Percentiles rank a stretch among this genome's conserved stretches.
These are phyloP conservation scores for Stephanodiscus minutulus DNA, from an alignment of 108 stramenopile species.

Conservation along the genomic window DNA sequence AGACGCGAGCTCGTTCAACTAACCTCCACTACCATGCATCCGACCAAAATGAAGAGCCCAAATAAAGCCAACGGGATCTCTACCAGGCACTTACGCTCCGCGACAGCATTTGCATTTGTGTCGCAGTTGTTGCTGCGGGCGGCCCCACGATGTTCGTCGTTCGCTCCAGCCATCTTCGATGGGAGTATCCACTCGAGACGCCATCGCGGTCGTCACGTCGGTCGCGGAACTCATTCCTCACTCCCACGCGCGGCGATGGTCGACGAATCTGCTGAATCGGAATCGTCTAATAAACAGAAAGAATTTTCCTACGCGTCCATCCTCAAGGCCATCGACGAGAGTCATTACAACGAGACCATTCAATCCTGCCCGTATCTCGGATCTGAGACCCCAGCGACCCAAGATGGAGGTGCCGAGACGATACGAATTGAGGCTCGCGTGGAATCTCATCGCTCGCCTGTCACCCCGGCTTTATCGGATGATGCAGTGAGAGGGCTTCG, in stretches of 20 bases:
- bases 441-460: constrained; percentile 13
- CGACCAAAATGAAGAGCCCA: no score
- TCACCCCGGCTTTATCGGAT: constrained; percentile 17
- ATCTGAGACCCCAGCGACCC: constrained; percentile 8
- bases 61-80: no score
- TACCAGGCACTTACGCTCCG: background rate
- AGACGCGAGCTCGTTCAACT: no score
- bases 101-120: background rate
- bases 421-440: background rate
- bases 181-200: background rate
- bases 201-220: background rate
- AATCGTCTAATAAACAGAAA: background rate
- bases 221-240: background rate
- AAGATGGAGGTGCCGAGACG: background rate
- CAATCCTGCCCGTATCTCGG: constrained; percentile 35
- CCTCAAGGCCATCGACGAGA: constrained; percentile 37
- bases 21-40: no score
- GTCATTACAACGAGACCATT: constrained; percentile 19
- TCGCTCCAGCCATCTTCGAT: background rate
- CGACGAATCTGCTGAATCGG: background rate
- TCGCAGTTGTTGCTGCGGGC: background rate
- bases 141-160: background rate
- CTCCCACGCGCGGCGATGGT: background rate
- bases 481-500: constrained; percentile 29
- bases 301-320: constrained; percentile 39